Conservation (phyloP, 2,329 filamentous ascomycete species). For the Amylocarpus encephaloides region DNA sequence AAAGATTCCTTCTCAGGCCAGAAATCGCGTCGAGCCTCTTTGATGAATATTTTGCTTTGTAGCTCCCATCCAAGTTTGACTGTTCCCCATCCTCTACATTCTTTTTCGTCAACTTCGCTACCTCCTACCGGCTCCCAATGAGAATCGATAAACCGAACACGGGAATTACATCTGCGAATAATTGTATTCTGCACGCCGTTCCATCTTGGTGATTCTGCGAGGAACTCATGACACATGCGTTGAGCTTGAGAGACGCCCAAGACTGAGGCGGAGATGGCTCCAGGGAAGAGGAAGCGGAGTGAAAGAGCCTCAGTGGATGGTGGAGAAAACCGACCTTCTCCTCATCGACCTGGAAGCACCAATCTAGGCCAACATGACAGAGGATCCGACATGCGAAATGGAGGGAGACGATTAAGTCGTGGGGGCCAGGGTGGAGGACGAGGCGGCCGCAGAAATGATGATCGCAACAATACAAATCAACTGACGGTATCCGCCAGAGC, state of each 20-base stretch:
- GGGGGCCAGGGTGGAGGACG: constrained; percentile 36
- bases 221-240: constrained; percentile 22
- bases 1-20: neutral
- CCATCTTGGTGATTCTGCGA: neutral
- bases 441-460: constrained; percentile 26
- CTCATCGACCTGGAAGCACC: constrained; percentile 55
- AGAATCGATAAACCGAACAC: too few species aligned
- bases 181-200: too few species aligned
- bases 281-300: constrained; percentile 32
- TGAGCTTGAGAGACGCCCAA: constrained; percentile 17
- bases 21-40: neutral
- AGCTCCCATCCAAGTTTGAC: neutral
- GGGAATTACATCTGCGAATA: too few species aligned
- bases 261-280: constrained; percentile 27
- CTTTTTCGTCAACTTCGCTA: too few species aligned
- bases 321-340: constrained; percentile 48
- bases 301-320: constrained; percentile 34
- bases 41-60: neutral
- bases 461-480: constrained; percentile 24
- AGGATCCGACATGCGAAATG: constrained; percentile 42
- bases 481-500: constrained; percentile 24
- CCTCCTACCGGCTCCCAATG: too few species aligned
- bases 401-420: constrained; percentile 40
- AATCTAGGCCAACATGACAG: constrained; percentile 52
- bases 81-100: neutral